Evolutionary conservation across 768 basidiomycete genomes (phyloP).

Genomic region (Lactarius sanguifluus): DNA sequence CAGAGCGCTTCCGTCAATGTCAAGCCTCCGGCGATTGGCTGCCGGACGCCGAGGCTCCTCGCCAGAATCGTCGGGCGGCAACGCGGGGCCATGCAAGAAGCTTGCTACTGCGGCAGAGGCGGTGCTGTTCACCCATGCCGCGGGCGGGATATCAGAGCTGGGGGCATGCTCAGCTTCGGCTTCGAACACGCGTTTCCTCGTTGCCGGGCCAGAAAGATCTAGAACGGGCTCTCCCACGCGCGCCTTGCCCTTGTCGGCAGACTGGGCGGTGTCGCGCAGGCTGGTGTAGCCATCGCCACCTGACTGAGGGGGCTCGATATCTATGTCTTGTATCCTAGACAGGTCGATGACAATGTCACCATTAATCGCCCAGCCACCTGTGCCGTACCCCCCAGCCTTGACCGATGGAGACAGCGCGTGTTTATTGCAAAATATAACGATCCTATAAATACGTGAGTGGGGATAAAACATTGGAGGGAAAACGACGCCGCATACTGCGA

Average conservation of each 20-base stretch:
- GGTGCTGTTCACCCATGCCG: slow-evolving; percentile 42
- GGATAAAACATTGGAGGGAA: neutral
- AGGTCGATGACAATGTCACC: slow-evolving; percentile 88
- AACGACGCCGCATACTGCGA: slow-evolving; percentile 53
- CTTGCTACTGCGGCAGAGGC: slow-evolving; percentile 56
- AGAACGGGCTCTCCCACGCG: slow-evolving; percentile 26
- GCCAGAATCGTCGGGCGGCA: slow-evolving; percentile 32
- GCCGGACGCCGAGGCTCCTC: slow-evolving; percentile 35
- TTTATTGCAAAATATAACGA: slow-evolving; percentile 70
- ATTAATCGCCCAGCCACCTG: slow-evolving; percentile 84
- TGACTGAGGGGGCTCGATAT: slow-evolving; percentile 56
- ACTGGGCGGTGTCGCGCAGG: slow-evolving; percentile 53
- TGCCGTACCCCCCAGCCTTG: slow-evolving; percentile 90
- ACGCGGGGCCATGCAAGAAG: slow-evolving; percentile 46
- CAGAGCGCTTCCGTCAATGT: slow-evolving; percentile 7
- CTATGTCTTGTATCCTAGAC: slow-evolving; percentile 61
- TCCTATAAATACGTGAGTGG: slow-evolving; percentile 40
- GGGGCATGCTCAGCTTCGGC: slow-evolving; percentile 33
- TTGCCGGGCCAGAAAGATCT: slow-evolving; percentile 21
- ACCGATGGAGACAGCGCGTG: slow-evolving; percentile 72
- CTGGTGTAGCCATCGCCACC: slow-evolving; percentile 52
- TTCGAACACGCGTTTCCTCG: slow-evolving; percentile 56
- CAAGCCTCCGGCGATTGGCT: slow-evolving; percentile 31
- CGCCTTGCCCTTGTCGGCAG: slow-evolving; percentile 57
- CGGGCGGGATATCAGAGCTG: neutral